Conservation (phyloP, 768 basidiomycete species). For the Candolleomyces aberdarensis region DNA sequence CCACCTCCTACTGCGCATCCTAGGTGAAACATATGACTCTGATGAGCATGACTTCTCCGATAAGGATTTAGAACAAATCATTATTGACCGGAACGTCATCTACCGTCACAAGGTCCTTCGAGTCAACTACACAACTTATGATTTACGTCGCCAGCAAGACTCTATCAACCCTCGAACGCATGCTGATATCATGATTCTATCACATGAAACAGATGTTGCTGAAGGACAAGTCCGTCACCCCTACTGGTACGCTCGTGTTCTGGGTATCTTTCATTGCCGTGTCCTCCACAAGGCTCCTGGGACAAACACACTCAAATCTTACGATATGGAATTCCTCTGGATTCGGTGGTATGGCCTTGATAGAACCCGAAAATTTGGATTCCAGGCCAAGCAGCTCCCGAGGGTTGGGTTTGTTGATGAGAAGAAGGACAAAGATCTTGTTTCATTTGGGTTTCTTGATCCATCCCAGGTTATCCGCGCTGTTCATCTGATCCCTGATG, state of each 20-base stretch:
- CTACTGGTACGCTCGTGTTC: slow-evolving; percentile 32
- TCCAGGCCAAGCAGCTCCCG: slow-evolving; percentile 11
- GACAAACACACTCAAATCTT: neutral
- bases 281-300: slow-evolving; percentile 18
- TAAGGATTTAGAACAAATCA: neutral
- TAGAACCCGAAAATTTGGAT: slow-evolving; percentile 5
- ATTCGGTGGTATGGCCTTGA: slow-evolving; percentile 18
- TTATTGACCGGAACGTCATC: slow-evolving; percentile 19
- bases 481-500: slow-evolving; percentile 42
- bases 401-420: slow-evolving; percentile 31
- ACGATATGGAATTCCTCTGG: slow-evolving; percentile 28
- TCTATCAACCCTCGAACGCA: slow-evolving; percentile 35
- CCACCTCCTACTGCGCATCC: slow-evolving; percentile 26
- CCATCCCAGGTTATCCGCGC: slow-evolving; percentile 37
- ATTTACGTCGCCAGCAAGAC: slow-evolving; percentile 39
- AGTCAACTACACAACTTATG: slow-evolving; percentile 44
- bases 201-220: slow-evolving; percentile 14
- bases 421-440: slow-evolving; percentile 14
- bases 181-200: slow-evolving; percentile 31
- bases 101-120: slow-evolving; percentile 28
- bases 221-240: slow-evolving; percentile 18
- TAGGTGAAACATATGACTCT: slow-evolving; percentile 10
- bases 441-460: slow-evolving; percentile 45
- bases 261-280: slow-evolving; percentile 28
- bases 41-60: slow-evolving; percentile 4